These are phyloP conservation scores for Epichloe elymi DNA, from an alignment of 2,329 filamentous ascomycete genomes.

Conservation along the genomic window DNA sequence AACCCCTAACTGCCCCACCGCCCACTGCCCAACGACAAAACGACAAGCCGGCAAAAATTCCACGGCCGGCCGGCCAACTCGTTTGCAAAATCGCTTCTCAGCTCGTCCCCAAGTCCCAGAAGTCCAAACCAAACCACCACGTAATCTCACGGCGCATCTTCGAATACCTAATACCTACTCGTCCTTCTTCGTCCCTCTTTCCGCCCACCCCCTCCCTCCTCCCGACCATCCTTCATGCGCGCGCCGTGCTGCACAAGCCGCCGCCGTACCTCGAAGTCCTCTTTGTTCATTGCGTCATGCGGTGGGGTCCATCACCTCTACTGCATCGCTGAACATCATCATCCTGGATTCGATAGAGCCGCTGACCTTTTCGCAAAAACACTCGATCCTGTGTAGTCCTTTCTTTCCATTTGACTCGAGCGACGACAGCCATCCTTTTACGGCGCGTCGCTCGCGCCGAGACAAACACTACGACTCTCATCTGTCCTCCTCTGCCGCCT, in stretches of 20 bases:
- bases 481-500: neutral
- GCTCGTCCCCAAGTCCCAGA: neutral
- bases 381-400: conserved; percentile 7
- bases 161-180: conserved; percentile 1
- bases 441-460: conserved; percentile 30
- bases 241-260: conserved; percentile 3
- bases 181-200: neutral
- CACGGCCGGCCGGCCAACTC: conserved; percentile 1
- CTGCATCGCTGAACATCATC: conserved; percentile 32
- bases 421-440: conserved; percentile 10
- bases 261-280: conserved; percentile 1
- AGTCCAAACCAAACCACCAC: conserved; percentile 4
- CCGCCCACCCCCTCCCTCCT: conserved; percentile 6
- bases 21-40: neutral
- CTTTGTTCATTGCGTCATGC: conserved; percentile 32
- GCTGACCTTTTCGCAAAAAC: conserved; percentile 11
- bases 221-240: conserved; percentile 2
- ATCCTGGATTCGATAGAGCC: conserved; percentile 44
- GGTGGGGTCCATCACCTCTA: conserved; percentile 42
- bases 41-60: conserved; percentile 4
- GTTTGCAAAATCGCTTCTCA: neutral
- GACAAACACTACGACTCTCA: conserved; percentile 35
- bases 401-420: conserved; percentile 12
- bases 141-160: conserved; percentile 6
- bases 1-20: too few species aligned